phyloP scores from a whole-genome alignment of 2,329 filamentous ascomycete genomes.

The Beauveria scarabaeidicola region DNA sequence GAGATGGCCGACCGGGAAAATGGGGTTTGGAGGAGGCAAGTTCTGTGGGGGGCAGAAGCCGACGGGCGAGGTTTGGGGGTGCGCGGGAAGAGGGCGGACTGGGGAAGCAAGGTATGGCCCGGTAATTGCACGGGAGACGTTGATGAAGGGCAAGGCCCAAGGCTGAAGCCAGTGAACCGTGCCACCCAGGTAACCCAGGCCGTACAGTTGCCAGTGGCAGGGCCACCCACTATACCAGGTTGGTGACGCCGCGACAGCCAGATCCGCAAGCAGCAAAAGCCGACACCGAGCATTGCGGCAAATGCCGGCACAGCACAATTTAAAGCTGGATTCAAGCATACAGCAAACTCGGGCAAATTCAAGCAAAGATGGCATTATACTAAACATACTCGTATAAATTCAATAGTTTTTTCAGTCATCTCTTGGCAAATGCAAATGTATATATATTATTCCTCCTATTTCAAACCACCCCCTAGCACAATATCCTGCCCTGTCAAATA shows the following conservation, averaged over 20 bases:
- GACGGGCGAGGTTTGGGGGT: background rate
- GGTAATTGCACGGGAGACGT: background rate
- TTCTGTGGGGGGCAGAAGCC: constrained; percentile 11
- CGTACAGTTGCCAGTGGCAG: too few relatives aligned
- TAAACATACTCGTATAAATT: too few relatives aligned
- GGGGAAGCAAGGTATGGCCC: background rate
- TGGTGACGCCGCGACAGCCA: too few relatives aligned
- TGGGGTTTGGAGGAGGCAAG: constrained; percentile 11
- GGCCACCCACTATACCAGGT: too few relatives aligned
- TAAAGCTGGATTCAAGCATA: too few relatives aligned
- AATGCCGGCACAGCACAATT: background rate
- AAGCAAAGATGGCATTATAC: background rate
- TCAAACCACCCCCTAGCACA: constrained; percentile 19
- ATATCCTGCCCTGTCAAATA: constrained; percentile 23
- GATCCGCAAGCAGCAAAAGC: background rate
- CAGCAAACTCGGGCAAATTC: too few relatives aligned
- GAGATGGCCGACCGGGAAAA: constrained; percentile 6
- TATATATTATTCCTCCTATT: constrained; percentile 9
- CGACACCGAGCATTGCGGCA: background rate
- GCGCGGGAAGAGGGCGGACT: background rate
- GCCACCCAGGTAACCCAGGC: too few relatives aligned
- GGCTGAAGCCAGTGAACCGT: too few relatives aligned
- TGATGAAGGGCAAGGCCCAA: background rate
- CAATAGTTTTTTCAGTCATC: too few relatives aligned
- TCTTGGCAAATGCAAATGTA: too few relatives aligned